phyloP scores from a whole-genome alignment of 345 rosid species.

The Ceriops zippeliana region DNA sequence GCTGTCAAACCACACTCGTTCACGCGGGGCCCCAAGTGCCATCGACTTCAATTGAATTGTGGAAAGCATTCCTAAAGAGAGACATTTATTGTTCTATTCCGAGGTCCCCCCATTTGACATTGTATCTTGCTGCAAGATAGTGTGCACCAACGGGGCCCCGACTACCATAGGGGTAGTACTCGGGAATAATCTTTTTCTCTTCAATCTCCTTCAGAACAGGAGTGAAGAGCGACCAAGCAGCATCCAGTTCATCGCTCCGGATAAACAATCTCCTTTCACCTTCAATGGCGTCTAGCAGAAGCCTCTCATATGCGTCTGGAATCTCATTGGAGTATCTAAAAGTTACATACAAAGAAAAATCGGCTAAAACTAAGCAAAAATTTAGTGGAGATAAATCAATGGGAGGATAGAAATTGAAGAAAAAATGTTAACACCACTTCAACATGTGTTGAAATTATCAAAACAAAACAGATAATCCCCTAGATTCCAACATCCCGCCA shows the following conservation, averaged over 20 bases:
- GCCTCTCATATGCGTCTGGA: slow-evolving; percentile 98
- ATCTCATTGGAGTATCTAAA: slow-evolving; percentile 89
- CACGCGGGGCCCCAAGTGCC: no score
- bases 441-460: no score
- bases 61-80: not conserved
- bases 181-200: slow-evolving; percentile 72
- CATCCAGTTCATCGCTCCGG: slow-evolving; percentile 93
- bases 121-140: slow-evolving; percentile 90
- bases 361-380: not conserved
- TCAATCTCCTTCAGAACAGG: slow-evolving; percentile 82
- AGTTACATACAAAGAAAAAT: not conserved
- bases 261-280: slow-evolving; percentile 96
- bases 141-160: slow-evolving; percentile 99
- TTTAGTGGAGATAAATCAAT: not conserved
- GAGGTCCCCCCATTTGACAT: slow-evolving; percentile 93
- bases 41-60: not conserved
- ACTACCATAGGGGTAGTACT: slow-evolving; percentile 94
- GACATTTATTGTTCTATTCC: slow-evolving; percentile 47
- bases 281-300: slow-evolving; percentile 86
- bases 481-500: not conserved
- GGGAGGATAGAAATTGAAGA: not conserved
- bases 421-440: not conserved
- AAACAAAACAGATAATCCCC: no score
- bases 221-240: slow-evolving; percentile 89
- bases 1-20: no score